Base-by-base conservation (phyloP, 306 rosid species). In the Vigna unguiculata region DNA sequence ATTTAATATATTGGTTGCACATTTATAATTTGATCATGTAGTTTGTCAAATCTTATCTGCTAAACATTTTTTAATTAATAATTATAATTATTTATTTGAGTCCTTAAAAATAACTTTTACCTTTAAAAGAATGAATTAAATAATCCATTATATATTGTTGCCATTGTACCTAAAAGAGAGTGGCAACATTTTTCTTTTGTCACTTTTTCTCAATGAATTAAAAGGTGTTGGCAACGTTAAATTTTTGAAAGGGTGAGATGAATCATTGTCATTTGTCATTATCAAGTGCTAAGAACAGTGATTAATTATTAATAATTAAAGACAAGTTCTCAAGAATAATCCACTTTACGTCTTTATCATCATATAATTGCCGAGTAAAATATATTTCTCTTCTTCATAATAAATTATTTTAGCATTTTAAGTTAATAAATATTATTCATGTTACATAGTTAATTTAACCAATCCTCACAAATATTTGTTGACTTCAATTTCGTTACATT, bases 281-380 rank as follows among this genome's bases (percentile, higher is more conserved):
- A 38, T 64, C 21, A 11, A 64, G 55, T 51, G 80, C 49, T 63
- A 62, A 49, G 48, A 21, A 24, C 4, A 65, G 45, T 41, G 21
- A 53, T 66, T 25, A 65, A 53, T 66, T 25, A 65, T 40, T 17
- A 49, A 19, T 49, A 34, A 45, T 45, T 3, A 62, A 38, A 76
- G 28, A 43, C 21, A 49, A 76, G 54, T 13, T 64, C 19, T 48
- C 17, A 3, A 76, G 64, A 63, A 64, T 76, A 49, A 63, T 49
- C 2, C 53, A 13, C 80, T 76, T 76, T 64, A 63, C 10, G 19
- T 38, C 67, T 38, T 58, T 43, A 24, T 67, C 51, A 66, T 66
- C 47, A 40, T 24, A 57, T 69, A 11, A 72, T 41, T 7, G 61
- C 25, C 48, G n/a, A 60, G 61, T 74, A 30, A 74, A 61, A 17